Conservation (phyloP, 202 grass and related monocot genomes). For the Sporobolus alterniflorus region DNA sequence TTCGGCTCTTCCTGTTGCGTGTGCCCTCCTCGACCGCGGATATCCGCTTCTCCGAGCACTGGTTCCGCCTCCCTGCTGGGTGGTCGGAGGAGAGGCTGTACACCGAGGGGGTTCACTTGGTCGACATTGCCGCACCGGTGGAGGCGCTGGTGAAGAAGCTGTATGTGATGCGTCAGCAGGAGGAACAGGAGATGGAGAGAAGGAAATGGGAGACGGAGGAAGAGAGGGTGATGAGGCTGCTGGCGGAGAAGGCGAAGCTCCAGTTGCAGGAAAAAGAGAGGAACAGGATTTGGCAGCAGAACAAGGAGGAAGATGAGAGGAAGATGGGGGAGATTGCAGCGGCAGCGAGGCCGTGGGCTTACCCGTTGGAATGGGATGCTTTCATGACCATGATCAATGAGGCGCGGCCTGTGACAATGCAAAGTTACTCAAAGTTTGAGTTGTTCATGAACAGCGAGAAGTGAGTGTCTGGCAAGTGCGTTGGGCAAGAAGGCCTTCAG, state of each 20-base stretch:
- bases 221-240: not conserved
- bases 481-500: not conserved
- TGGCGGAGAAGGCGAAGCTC: not conserved
- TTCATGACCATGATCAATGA: not conserved
- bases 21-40: not conserved
- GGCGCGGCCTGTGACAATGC: not conserved
- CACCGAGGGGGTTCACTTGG: not conserved
- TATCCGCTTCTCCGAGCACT: not conserved
- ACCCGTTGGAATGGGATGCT: not conserved
- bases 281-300: not conserved
- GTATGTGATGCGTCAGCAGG: not conserved
- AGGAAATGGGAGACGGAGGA: not conserved
- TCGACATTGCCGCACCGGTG: not conserved
- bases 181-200: not conserved
- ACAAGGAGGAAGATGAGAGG: not conserved
- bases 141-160: not conserved
- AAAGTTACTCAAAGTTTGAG: constrained; percentile 1
- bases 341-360: not conserved
- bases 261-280: not conserved
- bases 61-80: not conserved
- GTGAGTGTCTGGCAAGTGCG: not conserved
- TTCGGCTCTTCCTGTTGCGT: not conserved
- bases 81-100: constrained; percentile 15
- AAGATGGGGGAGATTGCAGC: not conserved
- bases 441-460: not conserved